Base-by-base conservation (phyloP, 352 stramenopile genomes). In the Pythium monospermum region DNA sequence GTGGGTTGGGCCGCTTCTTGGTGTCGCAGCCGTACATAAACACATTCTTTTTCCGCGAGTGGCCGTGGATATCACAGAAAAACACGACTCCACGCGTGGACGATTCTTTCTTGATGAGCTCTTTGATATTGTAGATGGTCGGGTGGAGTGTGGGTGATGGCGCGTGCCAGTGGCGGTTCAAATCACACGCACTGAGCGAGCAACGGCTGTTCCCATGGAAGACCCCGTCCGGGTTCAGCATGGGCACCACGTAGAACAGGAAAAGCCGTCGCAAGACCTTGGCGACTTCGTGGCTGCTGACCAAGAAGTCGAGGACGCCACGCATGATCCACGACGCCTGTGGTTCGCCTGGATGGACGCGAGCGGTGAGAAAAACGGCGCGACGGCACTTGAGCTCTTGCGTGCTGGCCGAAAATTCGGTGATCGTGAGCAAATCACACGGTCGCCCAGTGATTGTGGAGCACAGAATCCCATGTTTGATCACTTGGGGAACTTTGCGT, bases 11-110 rank as follows among this genome's bases (percentile, higher is more conserved):
- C 19, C 73, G 66, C 45, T 87, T 85, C 52, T 94, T 96, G 10
- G 93, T 92, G 37, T 98, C 91, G 26, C 87, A 96, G 12, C 93
- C 93, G 54, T 98, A 98, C 75, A 97, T 80, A 57, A 98, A 98
- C 18, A 97, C 80, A 36, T 98, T 98, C 49, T 93, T 93, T 62
- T 97, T 97, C 15, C 90, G 68, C 0, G 77, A 94, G 42, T 97
- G 90, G n/a, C 88, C 90, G 41, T 97, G 90, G 37, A 97, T 77
- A 62, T 97, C 90, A 27, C 91, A 87, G 44, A 83, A 96, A 49
- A 97, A 84, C 4, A 72, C 71, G 13, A 97, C 65, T 1, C 84
- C 76, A 7, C 83, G 71, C 10, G 59, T 64, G 13, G 55, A 57
- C 12, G 62, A 57, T 38, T 94, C 71, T 27, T 68, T 67, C 13